A percentile compares a stretch with the other conserved stretches of the same genome.
Conservation (phyloP, 176 grass and related monocot species). For the Thinopyrum elongatum region DNA sequence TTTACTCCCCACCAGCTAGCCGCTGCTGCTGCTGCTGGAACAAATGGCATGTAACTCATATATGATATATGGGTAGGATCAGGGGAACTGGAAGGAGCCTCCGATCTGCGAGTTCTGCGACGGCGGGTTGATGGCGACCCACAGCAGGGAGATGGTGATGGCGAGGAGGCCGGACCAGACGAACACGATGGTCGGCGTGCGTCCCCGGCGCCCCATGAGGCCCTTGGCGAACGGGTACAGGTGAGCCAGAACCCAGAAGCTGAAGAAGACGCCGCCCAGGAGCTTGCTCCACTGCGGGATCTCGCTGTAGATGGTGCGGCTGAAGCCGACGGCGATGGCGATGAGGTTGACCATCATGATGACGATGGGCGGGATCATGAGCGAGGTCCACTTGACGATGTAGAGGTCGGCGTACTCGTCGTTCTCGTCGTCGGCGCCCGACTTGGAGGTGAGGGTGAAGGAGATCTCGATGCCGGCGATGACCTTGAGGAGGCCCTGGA, state of each 20-base stretch:
- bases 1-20: not conserved
- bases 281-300: slow-evolving; percentile 97
- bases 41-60: not conserved
- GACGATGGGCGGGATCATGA: slow-evolving; percentile 90
- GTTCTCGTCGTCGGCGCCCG: slow-evolving; percentile 62
- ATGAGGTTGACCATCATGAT: slow-evolving; percentile 99
- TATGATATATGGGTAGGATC: slow-evolving; percentile 16
- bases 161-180: slow-evolving; percentile 92
- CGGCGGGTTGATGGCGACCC: slow-evolving; percentile 87
- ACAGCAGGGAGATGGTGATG: slow-evolving; percentile 92
- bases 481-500: slow-evolving; percentile 93
- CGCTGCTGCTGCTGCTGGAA: not conserved
- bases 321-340: slow-evolving; percentile 72
- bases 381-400: slow-evolving; percentile 86
- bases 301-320: slow-evolving; percentile 85
- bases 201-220: slow-evolving; percentile 78
- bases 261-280: slow-evolving; percentile 91
- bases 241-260: slow-evolving; percentile 96
- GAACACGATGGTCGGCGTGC: slow-evolving; percentile 87
- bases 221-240: slow-evolving; percentile 96
- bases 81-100: slow-evolving; percentile 91
- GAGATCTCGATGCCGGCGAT: slow-evolving; percentile 96
- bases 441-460: slow-evolving; percentile 95
- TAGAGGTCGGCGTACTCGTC: slow-evolving; percentile 95
- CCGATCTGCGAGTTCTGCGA: slow-evolving; percentile 70